Base-by-base conservation (phyloP, 2,329 filamentous ascomycete genomes). In the Annulohypoxylon truncatum region DNA sequence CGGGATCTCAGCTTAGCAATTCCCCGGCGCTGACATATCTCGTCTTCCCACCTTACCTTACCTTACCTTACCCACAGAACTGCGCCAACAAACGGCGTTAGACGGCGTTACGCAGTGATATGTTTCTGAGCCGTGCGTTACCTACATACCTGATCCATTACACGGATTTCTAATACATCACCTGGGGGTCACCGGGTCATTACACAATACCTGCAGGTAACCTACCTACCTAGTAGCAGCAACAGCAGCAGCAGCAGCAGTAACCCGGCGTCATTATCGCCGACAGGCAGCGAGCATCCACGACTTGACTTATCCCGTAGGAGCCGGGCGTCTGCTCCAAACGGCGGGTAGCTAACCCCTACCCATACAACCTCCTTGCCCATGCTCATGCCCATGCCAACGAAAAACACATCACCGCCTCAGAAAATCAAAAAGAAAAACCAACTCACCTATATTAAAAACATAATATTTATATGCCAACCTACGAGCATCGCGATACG, bases 261-360 rank as follows among this genome's bases (percentile, higher is more conserved):
- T 5, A 13, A 15, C 18, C 9, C 9, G 4, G 20, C 20, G 15
- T 13, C 20, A 42, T 31, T 42, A 24, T 22, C 33, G 35, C 51
- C 24, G 52, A 35, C 26, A 47, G 54, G 42, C 54, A 57, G 54
- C 38, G 38, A 38, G 42, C 46, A 28, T 35, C 46, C 40, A 31
- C 38, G 52, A 46, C 28, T 3, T 8, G 28, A 31, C 8, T 22
- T 22, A 13, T 38, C 42, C 54, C 42, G 54, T 18, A 48, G 54
- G 54, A 38, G 54, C 42, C 54, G 40, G 53, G n/a, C 26, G 20
- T 47, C 8, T 20, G 15, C 15, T 42, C 38, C 3, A 4, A 42
- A 42, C 38, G 7, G 15, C 38, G 38, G 18, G 10, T 10, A 20
- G 33, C 33, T 12, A 35, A 35, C 13, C 33, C 33, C 33, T 35